Evolutionary conservation across 177 flowering plant genomes (phyloP).

Genomic region (Vitis hybrid): DNA sequence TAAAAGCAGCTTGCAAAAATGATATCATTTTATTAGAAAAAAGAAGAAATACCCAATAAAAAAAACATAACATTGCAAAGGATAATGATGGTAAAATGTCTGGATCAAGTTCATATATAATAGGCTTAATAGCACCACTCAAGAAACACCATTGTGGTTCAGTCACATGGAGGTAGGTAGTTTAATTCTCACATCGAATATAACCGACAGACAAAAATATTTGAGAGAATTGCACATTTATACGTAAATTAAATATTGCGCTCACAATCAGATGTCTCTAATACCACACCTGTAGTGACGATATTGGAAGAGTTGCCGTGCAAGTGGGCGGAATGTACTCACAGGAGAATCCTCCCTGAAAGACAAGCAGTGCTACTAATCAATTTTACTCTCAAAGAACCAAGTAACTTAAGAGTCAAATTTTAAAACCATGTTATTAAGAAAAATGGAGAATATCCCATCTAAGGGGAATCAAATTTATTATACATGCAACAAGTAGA

Average conservation of each 20-base stretch:
- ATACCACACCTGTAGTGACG: slow-evolving; percentile 86
- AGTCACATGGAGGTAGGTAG: no score
- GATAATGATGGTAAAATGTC: no score
- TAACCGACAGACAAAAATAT: background rate
- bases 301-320: slow-evolving; percentile 89
- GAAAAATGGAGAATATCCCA: no score
- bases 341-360: slow-evolving; percentile 83
- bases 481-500: no score
- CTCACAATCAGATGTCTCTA: background rate
- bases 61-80: no score
- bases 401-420: background rate
- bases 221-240: background rate
- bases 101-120: no score
- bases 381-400: background rate
- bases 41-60: no score
- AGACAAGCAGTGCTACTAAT: slow-evolving; percentile 12
- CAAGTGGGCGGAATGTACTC: slow-evolving; percentile 83
- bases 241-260: background rate
- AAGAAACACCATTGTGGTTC: background rate
- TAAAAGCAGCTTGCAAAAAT: no score
- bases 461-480: no score
- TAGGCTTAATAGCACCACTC: background rate
- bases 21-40: no score
- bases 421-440: no score
- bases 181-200: no score